Evolutionary conservation across 305 asterid genomes (phyloP), one percentile per base, ranked within the genome.

Genomic region (Fraxinus paxiana): DNA sequence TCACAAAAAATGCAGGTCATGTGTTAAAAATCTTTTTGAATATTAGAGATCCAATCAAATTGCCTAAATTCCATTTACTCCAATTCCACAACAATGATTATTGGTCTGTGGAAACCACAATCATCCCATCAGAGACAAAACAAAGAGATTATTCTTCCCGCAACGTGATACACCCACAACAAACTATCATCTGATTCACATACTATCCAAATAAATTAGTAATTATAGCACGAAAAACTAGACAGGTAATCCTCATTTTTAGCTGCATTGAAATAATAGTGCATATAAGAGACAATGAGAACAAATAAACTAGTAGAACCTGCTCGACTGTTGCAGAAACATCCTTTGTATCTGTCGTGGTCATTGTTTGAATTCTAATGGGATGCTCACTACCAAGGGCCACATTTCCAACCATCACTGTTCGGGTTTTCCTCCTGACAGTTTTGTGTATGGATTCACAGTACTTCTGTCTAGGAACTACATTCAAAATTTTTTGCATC

Each of bases 361-460:
- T 94, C 98, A 96, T 96, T 48, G 99, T 96, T 75, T 96, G 99
- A 88, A 96, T 84, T 88, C 98, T 90, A 69, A 96, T 92, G 33
- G 99, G 99, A 89, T 96, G 99, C 73, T 94, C 93, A 75, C 99
- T 94, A 76, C 99, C 99, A 76, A 96, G 88, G 51, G 98, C 92
- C 77, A 96, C 98, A 85, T 96, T 94, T 61, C 99, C 99, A 71
- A 96, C 97, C 99, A 93, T 94, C 84, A 96, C 99, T 0, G 98
- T 96, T 54, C 95, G 67, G 69, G 99, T 96, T 87, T 94, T 93
- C 77, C 99, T 90, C 90, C 99, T 89, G 77, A 93, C 80, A 12
- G 99, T 94, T 85, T 93, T 92, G 92, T 94, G 89, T 71, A 91
- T 86, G 73, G 97, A 91, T 85, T 96, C 98, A 83, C 99, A 96